These are phyloP conservation scores for Circinella minor DNA, from an alignment of 371 early-diverging fungal species.

Conservation along the genomic window DNA sequence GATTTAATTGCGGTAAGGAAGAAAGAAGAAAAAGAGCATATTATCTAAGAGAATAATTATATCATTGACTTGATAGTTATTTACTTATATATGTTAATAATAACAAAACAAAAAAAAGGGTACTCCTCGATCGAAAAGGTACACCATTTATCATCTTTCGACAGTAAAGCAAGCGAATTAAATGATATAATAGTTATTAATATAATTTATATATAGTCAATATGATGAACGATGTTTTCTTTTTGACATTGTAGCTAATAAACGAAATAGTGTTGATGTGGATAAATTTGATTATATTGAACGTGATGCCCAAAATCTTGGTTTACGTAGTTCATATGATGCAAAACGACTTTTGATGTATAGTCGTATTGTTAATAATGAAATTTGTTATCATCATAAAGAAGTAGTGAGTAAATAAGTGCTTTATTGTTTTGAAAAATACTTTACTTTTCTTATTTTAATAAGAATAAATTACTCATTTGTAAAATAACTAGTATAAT, in stretches of 20 bases:
- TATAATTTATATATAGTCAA: conserved; percentile 19
- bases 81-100: too few species aligned
- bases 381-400: conserved; percentile 89
- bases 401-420: conserved; percentile 39
- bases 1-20: conserved; percentile 66
- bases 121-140: conserved; percentile 10
- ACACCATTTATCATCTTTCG: too few species aligned
- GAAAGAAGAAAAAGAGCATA: too few species aligned
- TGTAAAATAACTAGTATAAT: conserved; percentile 46
- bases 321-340: conserved; percentile 83
- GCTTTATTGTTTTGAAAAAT: not conserved
- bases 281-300: conserved; percentile 97
- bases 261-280: conserved; percentile 92
- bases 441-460: too few species aligned
- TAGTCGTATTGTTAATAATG: conserved; percentile 84
- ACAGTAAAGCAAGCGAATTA: not conserved
- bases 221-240: conserved; percentile 66
- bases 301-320: conserved; percentile 89
- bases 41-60: too few species aligned
- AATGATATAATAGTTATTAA: not conserved
- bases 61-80: too few species aligned
- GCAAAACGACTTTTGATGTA: conserved; percentile 79
- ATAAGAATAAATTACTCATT: too few species aligned
- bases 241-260: conserved; percentile 97
- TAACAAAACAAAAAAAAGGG: conserved; percentile 19